Evolutionary conservation across 2,329 filamentous ascomycete genomes (phyloP).

Genomic region (Dothideomycetidae sp.): DNA sequence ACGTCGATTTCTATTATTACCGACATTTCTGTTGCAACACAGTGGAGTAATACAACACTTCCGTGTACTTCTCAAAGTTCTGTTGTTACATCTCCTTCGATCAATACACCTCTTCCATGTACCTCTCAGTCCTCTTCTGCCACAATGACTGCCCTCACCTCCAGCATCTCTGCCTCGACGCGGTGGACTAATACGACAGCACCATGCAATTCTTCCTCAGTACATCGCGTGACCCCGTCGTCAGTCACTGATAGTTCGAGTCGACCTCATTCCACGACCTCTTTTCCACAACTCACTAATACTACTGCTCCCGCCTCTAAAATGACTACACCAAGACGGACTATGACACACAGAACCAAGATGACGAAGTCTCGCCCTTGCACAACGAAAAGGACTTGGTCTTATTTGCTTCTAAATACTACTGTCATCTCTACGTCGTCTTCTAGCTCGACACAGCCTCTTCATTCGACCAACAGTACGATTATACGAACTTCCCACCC

Average conservation of each 20-base stretch:
- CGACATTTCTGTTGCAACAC: background rate
- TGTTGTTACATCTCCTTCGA: background rate
- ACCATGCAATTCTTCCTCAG: background rate
- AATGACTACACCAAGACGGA: too few species aligned
- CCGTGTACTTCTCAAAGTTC: background rate
- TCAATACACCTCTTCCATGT: background rate
- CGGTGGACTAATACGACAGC: background rate
- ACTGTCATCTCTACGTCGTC: too few species aligned
- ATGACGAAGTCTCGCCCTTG: background rate
- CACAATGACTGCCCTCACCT: background rate
- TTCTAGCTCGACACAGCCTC: too few species aligned
- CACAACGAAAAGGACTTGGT: background rate
- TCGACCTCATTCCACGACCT: too few species aligned
- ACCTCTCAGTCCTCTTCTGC: background rate
- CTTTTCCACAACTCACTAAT: too few species aligned
- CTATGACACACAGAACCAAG: too few species aligned
- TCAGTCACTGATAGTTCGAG: too few species aligned
- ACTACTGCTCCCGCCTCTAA: too few species aligned
- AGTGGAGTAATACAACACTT: background rate
- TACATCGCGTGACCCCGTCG: too few species aligned
- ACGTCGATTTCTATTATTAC: background rate
- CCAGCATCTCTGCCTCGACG: too few species aligned
- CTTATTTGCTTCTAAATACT: background rate
- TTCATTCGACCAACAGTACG: too few species aligned
- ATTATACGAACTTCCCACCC: too few species aligned